Evolutionary conservation across 176 grass and related monocot species (phyloP), one percentile per base, ranked within the genome.

Genomic region (Triticum timopheevii): DNA sequence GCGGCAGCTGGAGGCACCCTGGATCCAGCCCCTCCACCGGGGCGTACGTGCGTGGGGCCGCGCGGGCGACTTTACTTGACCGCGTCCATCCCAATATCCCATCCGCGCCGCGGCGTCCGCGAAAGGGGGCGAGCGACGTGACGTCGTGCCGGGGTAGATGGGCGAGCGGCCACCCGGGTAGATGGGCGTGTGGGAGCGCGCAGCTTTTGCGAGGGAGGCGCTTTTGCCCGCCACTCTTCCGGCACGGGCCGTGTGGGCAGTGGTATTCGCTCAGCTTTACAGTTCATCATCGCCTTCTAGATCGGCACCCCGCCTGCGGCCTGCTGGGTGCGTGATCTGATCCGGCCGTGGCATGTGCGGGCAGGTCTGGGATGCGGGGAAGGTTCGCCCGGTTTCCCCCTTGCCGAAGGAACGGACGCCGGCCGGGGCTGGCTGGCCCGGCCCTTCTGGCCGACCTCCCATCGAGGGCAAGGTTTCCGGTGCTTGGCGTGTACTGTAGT

Each of bases 301-400:
- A 50, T 73, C 15, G 28, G 17, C 19, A 44, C 3, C 67, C 3
- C 35, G 35, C 4, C 73, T 19, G 50, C 6, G 4, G 13, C 39
- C 13, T 25, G 35, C 56, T 9, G 27, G n/a, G 10, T 28, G 28
- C 58, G 33, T 44, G 59, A 65, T 67, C 69, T 20, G 61, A 49
- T 86, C 79, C 70, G 45, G 83, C 70, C 77, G 76, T 33, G 72
- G 52, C 89, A 87, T 79, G 84, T 83, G 88, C 62, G 83, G 6
- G 9, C 73, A 10, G 52, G 6, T 22, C 33, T 83, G 44, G 34
- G 85, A 50, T 84, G 66, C 85, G 44, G 33, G 24, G 89, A 90
- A 87, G 85, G 6, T 87, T 84, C 75, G 79, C 61, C 13, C 13
- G 54, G 56, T 65, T 87, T 75, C 40, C 80, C 65, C 73, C 4